phyloP scores from a whole-genome alignment of 2,329 filamentous ascomycete genomes.

The Fusarium torulosum region DNA sequence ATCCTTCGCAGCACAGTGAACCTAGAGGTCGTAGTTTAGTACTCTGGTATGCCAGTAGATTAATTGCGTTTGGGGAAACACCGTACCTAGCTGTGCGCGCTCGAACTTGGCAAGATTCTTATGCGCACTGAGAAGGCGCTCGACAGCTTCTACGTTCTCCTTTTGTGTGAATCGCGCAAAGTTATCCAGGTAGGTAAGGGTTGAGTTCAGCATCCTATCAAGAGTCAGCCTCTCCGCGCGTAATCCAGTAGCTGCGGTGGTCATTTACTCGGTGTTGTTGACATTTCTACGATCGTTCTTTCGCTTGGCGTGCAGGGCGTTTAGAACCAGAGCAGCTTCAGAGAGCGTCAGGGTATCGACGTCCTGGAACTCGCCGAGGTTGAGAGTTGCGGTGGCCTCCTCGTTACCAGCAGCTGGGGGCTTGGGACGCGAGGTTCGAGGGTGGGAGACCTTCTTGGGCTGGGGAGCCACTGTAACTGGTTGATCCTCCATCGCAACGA shows the following conservation, averaged over 20 bases:
- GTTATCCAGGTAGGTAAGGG: conserved; percentile 90
- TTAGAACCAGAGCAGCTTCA: conserved; percentile 91
- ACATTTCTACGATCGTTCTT: conserved; percentile 83
- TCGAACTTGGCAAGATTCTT: conserved; percentile 91
- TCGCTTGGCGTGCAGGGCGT: conserved; percentile 85
- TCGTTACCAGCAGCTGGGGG: conserved; percentile 82
- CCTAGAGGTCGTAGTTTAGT: conserved; percentile 63
- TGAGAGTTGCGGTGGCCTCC: conserved; percentile 83
- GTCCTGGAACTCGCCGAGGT: conserved; percentile 92
- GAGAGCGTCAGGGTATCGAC: conserved; percentile 93
- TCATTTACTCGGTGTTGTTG: conserved; percentile 81
- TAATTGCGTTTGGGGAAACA: not conserved
- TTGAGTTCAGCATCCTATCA: conserved; percentile 81
- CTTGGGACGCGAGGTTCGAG: conserved; percentile 72
- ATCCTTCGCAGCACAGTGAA: conserved; percentile 89
- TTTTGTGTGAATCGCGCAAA: conserved; percentile 97
- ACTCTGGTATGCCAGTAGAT: not conserved
- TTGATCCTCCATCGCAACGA: conserved; percentile 31
- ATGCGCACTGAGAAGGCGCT: conserved; percentile 83
- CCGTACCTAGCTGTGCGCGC: conserved; percentile 86
- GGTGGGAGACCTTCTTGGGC: conserved; percentile 41
- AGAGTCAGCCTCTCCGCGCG: conserved; percentile 21
- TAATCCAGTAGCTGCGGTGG: not conserved
- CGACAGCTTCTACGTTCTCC: conserved; percentile 94
- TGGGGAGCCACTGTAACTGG: conserved; percentile 19